Evolutionary conservation across 2,329 filamentous ascomycete genomes (phyloP).

Genomic region (Fusarium newnesense): DNA sequence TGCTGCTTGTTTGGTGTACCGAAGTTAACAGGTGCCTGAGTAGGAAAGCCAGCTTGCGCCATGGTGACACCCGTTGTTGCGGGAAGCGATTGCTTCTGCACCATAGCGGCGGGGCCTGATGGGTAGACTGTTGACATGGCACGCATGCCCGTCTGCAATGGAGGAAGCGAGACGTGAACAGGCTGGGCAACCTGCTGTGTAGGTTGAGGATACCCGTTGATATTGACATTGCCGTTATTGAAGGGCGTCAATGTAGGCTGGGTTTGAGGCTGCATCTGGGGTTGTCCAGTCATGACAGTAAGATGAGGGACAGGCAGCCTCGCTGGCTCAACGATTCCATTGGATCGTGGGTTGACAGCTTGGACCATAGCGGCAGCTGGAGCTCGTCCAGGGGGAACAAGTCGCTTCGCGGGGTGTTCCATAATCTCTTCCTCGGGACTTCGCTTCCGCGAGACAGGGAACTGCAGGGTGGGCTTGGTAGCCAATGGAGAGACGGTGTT

Average conservation of each 20-base stretch:
- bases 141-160: slow-evolving; percentile 69
- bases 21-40: slow-evolving; percentile 52
- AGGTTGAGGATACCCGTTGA: slow-evolving; percentile 52
- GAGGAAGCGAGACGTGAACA: slow-evolving; percentile 66
- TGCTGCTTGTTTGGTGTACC: slow-evolving; percentile 65
- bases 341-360: slow-evolving; percentile 34
- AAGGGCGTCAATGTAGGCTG: slow-evolving; percentile 44
- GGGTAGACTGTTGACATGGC: slow-evolving; percentile 84
- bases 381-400: slow-evolving; percentile 43
- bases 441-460: slow-evolving; percentile 59
- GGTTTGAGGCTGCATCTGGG: slow-evolving; percentile 21
- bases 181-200: slow-evolving; percentile 45
- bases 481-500: slow-evolving; percentile 61
- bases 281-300: slow-evolving; percentile 66
- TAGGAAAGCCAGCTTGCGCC: slow-evolving; percentile 40
- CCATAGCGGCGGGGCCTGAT: slow-evolving; percentile 57
- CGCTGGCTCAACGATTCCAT: slow-evolving; percentile 36
- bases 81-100: slow-evolving; percentile 49
- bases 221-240: slow-evolving; percentile 44
- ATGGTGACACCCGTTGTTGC: slow-evolving; percentile 39
- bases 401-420: slow-evolving; percentile 67
- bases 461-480: slow-evolving; percentile 56
- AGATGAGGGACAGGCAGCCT: slow-evolving; percentile 78
- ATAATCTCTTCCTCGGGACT: slow-evolving; percentile 60
- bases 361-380: slow-evolving; percentile 28